A percentile compares a stretch with the other conserved stretches of the same genome.
Conservation (phyloP, 306 rosid species). For the Trichosanthes truncata region DNA sequence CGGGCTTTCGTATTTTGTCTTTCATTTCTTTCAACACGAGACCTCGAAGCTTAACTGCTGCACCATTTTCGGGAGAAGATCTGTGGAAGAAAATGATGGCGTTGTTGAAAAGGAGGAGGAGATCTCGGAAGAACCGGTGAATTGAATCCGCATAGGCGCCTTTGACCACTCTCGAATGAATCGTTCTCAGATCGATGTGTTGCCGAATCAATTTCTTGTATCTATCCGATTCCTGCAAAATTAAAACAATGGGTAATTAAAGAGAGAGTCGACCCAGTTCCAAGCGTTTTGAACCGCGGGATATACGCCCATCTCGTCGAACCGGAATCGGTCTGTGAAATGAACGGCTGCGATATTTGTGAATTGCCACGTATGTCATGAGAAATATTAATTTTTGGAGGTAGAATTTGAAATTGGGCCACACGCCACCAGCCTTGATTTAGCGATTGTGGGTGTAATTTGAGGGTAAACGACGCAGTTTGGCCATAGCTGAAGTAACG, state of each 20-base stretch:
- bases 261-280: background rate
- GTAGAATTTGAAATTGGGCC: background rate
- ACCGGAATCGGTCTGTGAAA: background rate
- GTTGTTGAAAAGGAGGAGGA: constrained; percentile 37
- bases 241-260: background rate
- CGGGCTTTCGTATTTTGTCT: constrained; percentile 6
- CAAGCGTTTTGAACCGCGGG: background rate
- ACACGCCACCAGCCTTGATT: background rate
- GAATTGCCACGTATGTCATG: background rate
- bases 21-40: constrained; percentile 32
- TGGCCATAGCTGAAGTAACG: background rate
- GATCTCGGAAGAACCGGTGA: constrained; percentile 34
- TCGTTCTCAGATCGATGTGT: constrained; percentile 34
- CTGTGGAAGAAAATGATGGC: constrained; percentile 30
- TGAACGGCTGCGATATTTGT: background rate
- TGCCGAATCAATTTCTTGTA: constrained; percentile 31
- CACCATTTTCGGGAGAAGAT: constrained; percentile 21
- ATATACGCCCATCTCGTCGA: background rate
- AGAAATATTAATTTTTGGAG: too few species aligned
- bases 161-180: constrained; percentile 27
- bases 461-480: background rate
- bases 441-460: background rate
- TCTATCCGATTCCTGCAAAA: constrained; percentile 33
- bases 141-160: constrained; percentile 20
- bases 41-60: constrained; percentile 28